Percentiles rank a stretch among this genome's conserved stretches.
These are phyloP conservation scores for Colletotrichum australisinense DNA, from an alignment of 2,329 filamentous ascomycete species.

Conservation along the genomic window DNA sequence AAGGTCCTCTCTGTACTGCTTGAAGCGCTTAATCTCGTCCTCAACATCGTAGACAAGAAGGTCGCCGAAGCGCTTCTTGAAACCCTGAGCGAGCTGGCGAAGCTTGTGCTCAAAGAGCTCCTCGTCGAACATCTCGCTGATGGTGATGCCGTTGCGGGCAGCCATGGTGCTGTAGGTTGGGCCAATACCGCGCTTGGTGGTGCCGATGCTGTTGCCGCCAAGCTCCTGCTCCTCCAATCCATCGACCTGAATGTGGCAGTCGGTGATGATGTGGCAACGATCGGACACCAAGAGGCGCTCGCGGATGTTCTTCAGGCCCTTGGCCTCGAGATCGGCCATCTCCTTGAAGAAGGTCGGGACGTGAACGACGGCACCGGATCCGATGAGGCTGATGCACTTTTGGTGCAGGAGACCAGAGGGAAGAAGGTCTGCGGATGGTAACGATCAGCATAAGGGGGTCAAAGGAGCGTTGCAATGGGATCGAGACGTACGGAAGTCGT, in stretches of 20 bases:
- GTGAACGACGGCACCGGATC: constrained; percentile 76
- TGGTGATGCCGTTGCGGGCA: constrained; percentile 70
- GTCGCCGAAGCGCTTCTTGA: constrained; percentile 76
- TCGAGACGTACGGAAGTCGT: constrained; percentile 35
- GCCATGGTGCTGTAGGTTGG: constrained; percentile 65
- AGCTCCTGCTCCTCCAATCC: constrained; percentile 72
- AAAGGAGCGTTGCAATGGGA: not conserved
- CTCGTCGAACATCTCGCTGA: constrained; percentile 76
- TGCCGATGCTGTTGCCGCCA: constrained; percentile 49
- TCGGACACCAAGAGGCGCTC: constrained; percentile 72
- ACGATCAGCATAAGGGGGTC: constrained; percentile 37
- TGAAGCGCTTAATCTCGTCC: constrained; percentile 65
- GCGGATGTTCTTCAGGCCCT: constrained; percentile 50
- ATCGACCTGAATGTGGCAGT: constrained; percentile 75
- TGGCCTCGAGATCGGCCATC: constrained; percentile 50
- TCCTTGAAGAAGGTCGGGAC: constrained; percentile 60
- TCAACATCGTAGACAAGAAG: constrained; percentile 75
- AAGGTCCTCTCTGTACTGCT: constrained; percentile 35
- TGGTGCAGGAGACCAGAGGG: constrained; percentile 80
- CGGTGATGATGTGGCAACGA: constrained; percentile 72
- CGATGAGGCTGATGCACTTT: constrained; percentile 78
- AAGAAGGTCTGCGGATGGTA: constrained; percentile 65
- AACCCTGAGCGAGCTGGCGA: constrained; percentile 69
- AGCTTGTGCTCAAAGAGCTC: constrained; percentile 75
- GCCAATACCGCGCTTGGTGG: constrained; percentile 53